Evolutionary conservation across 768 basidiomycete genomes (phyloP).

Genomic region (Suillus subaureus): DNA sequence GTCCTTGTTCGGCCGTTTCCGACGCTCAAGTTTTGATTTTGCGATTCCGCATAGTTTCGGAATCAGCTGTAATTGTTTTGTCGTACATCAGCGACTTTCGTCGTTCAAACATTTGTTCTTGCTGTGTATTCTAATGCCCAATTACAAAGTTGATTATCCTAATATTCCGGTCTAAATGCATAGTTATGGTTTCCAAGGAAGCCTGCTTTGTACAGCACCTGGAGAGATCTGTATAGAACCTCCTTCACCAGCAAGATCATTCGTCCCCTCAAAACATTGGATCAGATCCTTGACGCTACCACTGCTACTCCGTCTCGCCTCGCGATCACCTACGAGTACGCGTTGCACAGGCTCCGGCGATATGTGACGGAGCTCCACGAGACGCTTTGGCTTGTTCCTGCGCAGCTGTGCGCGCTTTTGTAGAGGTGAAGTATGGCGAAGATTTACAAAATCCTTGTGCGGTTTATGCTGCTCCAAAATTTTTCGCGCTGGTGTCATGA

Average conservation of each 20-base stretch:
- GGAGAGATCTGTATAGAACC: not conserved
- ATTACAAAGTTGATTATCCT: too few species aligned
- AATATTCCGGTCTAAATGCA: not conserved
- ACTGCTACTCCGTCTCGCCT: slow-evolving; percentile 61
- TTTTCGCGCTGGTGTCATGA: slow-evolving; percentile 60
- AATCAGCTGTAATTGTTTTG: too few species aligned
- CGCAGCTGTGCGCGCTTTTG: slow-evolving; percentile 46
- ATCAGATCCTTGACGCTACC: slow-evolving; percentile 77
- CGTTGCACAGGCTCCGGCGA: slow-evolving; percentile 43
- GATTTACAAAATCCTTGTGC: slow-evolving; percentile 67
- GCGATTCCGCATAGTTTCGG: too few species aligned
- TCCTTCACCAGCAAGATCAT: slow-evolving; percentile 23
- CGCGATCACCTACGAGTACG: slow-evolving; percentile 23
- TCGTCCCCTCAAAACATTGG: slow-evolving; percentile 56
- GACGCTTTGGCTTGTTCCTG: slow-evolving; percentile 42
- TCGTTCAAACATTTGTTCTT: too few species aligned
- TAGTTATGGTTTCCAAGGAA: not conserved
- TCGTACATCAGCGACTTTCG: too few species aligned
- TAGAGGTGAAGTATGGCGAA: slow-evolving; percentile 54
- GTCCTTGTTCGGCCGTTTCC: too few species aligned
- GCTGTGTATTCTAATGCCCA: too few species aligned
- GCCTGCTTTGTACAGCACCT: not conserved
- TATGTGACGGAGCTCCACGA: slow-evolving; percentile 52
- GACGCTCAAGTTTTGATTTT: too few species aligned
- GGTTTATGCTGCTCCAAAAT: slow-evolving; percentile 45